Base-by-base conservation (phyloP, 2,329 filamentous ascomycete species). In the Myriosclerotinia duriaeana region DNA sequence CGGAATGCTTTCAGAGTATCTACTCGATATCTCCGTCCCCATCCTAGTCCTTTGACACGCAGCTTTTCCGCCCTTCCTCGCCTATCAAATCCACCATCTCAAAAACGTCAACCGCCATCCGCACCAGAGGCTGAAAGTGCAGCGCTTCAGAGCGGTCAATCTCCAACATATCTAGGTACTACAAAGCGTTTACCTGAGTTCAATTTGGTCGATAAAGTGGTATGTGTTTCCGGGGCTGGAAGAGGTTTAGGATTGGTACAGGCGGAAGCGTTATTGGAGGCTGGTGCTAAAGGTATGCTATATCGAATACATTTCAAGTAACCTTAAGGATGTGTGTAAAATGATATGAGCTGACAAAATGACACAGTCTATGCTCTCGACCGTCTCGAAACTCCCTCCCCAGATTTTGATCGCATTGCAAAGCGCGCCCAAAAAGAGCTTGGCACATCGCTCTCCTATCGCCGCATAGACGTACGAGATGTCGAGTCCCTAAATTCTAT, bases 391-490 rank as follows among this genome's bases (percentile, higher is more conserved):
- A 64, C 67, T 34, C 85, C 85, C 1, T 78, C 78, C 30, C 75
- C 83, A 1, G 84, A 87, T 61, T 93, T 91, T 78, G 79, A 80
- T 42, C 78, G 82, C 40, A 83, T 91, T 44, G 84, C 87, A 70
- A 77, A 82, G 66, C 73, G 73, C 22, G 74, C 74, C 1, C 50
- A 64, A 15, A n/a, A 59, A 5, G 73, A 74, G 63, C 69, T 90
- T 64, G 86, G 84, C 69, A 90, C 88, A 0, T 82, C 83, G 20
- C 79, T 93, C 17, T 55, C 64, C 64, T 96, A 96, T 80, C 87
- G 89, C 74, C 87, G 89, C 71, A 86, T 93, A 68, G 93, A 97
- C 75, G 91, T 96, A 22, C 86, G 91, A 40, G 87, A 95, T 74
- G 87, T 89, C 30, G 80, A 82, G 5, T 78, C 82, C 50, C 82